Evolutionary conservation across 202 grass and related monocot genomes (phyloP), one percentile per base, ranked within the genome.

Genomic region (Zizania palustris): DNA sequence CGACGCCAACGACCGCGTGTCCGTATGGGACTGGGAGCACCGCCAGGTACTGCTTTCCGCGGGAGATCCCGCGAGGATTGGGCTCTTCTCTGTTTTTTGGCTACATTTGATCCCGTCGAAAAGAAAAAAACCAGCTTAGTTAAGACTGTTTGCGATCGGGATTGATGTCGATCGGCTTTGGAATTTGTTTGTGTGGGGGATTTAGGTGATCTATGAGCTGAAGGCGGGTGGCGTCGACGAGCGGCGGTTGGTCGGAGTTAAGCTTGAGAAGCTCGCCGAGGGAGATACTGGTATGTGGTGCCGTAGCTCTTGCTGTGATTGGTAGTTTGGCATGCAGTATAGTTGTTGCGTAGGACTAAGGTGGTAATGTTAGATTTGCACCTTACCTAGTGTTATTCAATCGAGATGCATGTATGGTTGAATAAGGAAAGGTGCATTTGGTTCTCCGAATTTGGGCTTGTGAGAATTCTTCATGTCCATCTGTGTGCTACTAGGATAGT

Each of bases 21-120:
- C 96, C 15, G 89, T 99, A 11, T 99, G 96, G 96, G 83, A 99
- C 50, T 99, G 96, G 96, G 96, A 99, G 81, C 90, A 99, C 69
- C 96, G 96, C 81, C 96, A 99, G 89, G 92, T 99, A 73, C 72
- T 6, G 51, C 38, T 18, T 49, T 3, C 53, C 8, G 22, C 35
- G 5, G 16, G 9, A 46, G 40, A 79, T 60, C 76, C 22, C 16
- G 38, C 21, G 55, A 15, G 69, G 71, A 43, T 73, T 55, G 36
- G 20, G 21, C 69, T 51, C 59, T 10, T 15, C 28, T 57, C 48
- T 60, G 11, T 34, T 48, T 61, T 34, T 28, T 10, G 63, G 38
- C 61, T 45, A 55, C 66, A 45, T 28, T 74, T 78, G 48, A 49
- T 81, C 53, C 53, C 75, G 33, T 74, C 71, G 9, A 60, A 5